These are phyloP conservation scores for Boletus rufocinnamomeus DNA, from an alignment of 768 basidiomycete genomes.

Conservation along the genomic window DNA sequence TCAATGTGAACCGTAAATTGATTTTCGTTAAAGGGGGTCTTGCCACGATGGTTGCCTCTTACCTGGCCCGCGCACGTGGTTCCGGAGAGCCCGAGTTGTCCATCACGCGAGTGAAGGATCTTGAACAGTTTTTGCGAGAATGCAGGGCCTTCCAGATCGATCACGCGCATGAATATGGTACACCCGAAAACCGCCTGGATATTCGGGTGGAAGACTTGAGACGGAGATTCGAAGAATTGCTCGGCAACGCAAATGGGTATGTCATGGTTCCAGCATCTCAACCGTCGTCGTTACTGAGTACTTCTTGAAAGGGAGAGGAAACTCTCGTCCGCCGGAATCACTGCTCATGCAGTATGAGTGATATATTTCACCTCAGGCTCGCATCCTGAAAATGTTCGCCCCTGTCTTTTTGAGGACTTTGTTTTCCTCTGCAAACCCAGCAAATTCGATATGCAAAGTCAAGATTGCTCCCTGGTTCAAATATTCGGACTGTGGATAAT, in stretches of 20 bases:
- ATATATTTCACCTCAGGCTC: background rate
- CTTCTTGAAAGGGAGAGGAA: slow-evolving; percentile 22
- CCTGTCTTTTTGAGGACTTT: background rate
- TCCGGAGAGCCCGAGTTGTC: slow-evolving; percentile 73
- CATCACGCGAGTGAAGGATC: slow-evolving; percentile 52
- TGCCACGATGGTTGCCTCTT: slow-evolving; percentile 68
- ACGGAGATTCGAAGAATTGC: slow-evolving; percentile 31
- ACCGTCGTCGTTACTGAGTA: slow-evolving; percentile 1
- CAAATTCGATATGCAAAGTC: background rate
- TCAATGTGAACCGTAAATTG: background rate
- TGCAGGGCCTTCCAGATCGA: slow-evolving; percentile 59
- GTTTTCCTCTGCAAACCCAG: background rate
- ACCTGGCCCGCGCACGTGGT: slow-evolving; percentile 68
- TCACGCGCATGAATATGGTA: slow-evolving; percentile 41
- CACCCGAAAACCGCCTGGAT: slow-evolving; percentile 13
- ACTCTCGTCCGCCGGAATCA: slow-evolving; percentile 19
- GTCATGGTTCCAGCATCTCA: background rate
- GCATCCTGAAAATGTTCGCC: background rate
- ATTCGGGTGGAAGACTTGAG: slow-evolving; percentile 14
- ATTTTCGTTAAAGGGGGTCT: slow-evolving; percentile 49
- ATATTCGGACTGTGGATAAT: background rate
- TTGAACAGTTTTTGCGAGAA: slow-evolving; percentile 70
- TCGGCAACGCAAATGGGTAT: slow-evolving; percentile 30
- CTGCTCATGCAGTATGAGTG: background rate
- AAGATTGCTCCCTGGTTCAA: background rate